Evolutionary conservation across 2,329 filamentous ascomycete genomes (phyloP).

Genomic region (Pseudopyrenochaeta lycopersici): DNA sequence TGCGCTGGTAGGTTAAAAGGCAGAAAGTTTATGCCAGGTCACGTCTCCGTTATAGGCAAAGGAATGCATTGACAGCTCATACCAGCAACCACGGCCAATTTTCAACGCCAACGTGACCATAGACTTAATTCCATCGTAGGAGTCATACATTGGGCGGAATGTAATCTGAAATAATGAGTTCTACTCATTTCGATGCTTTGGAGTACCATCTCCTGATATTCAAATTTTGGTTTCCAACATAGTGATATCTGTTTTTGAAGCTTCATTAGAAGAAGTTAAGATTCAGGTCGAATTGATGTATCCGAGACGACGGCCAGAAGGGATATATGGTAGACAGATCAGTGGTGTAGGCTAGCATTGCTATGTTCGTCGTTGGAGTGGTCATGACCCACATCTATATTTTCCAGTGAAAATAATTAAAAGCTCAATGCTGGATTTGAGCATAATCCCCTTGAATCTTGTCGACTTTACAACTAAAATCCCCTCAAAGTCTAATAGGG

Average conservation of each 20-base stretch:
- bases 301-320: conserved; percentile 22
- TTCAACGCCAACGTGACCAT: conserved; percentile 22
- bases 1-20: conserved; percentile 3
- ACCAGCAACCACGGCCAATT: conserved; percentile 17
- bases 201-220: conserved; percentile 22
- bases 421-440: neutral
- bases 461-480: conserved; percentile 8
- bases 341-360: conserved; percentile 24
- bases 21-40: conserved; percentile 20
- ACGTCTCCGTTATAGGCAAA: conserved; percentile 10
- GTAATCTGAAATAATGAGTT: conserved; percentile 3
- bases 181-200: conserved; percentile 14
- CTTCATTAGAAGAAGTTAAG: conserved; percentile 5
- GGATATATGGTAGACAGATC: conserved; percentile 19
- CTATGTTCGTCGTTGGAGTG: conserved; percentile 14
- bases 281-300: conserved; percentile 14
- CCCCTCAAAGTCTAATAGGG: conserved; percentile 23
- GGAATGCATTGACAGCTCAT: conserved; percentile 21
- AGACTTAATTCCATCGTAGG: conserved; percentile 19
- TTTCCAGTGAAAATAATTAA: conserved; percentile 9
- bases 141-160: conserved; percentile 5
- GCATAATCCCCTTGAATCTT: conserved; percentile 11
- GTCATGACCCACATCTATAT: conserved; percentile 23
- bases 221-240: conserved; percentile 1
- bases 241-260: conserved; percentile 18